A percentile compares a stretch with the other conserved stretches of the same genome.
These are phyloP conservation scores for Fusarium sp. DNA, from an alignment of 2,329 filamentous ascomycete genomes.

Conservation along the genomic window DNA sequence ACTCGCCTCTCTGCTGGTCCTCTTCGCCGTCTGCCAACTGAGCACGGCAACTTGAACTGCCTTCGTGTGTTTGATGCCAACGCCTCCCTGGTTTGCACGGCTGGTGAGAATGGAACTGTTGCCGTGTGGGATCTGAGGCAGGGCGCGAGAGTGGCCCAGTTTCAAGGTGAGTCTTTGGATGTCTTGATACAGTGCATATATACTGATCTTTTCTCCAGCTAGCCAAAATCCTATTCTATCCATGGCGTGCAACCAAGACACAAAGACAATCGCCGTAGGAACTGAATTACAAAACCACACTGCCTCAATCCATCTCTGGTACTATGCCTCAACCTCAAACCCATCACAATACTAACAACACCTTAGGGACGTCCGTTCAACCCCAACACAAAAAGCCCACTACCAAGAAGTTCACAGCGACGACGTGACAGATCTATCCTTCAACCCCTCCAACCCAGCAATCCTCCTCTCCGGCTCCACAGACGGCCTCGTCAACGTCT, in stretches of 20 bases:
- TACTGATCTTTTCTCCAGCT: constrained; percentile 47
- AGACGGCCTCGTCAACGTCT: constrained; percentile 82
- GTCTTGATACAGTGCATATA: background rate
- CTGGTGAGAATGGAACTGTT: constrained; percentile 78
- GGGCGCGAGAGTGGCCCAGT: constrained; percentile 57
- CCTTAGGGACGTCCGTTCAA: constrained; percentile 69
- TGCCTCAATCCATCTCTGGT: constrained; percentile 73
- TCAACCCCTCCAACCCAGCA: constrained; percentile 70
- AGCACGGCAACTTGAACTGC: constrained; percentile 73
- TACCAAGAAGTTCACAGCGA: constrained; percentile 77
- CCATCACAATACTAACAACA: background rate
- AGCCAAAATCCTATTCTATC: constrained; percentile 69
- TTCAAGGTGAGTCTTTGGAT: constrained; percentile 56
- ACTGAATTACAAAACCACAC: constrained; percentile 77
- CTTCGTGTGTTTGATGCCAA: constrained; percentile 66
- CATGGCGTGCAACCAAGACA: constrained; percentile 69
- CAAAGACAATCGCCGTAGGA: constrained; percentile 75
- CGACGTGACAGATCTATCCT: constrained; percentile 70
- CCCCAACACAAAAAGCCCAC: constrained; percentile 59
- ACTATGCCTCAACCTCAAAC: constrained; percentile 26
- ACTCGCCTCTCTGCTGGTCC: constrained; percentile 65
- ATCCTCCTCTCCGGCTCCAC: constrained; percentile 82
- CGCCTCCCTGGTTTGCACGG: constrained; percentile 71
- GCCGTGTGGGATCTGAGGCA: constrained; percentile 74
- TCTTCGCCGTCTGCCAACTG: constrained; percentile 59